Base-by-base conservation (phyloP, 2,329 filamentous ascomycete genomes). In the Arthrobotrys pseudoclavata region DNA sequence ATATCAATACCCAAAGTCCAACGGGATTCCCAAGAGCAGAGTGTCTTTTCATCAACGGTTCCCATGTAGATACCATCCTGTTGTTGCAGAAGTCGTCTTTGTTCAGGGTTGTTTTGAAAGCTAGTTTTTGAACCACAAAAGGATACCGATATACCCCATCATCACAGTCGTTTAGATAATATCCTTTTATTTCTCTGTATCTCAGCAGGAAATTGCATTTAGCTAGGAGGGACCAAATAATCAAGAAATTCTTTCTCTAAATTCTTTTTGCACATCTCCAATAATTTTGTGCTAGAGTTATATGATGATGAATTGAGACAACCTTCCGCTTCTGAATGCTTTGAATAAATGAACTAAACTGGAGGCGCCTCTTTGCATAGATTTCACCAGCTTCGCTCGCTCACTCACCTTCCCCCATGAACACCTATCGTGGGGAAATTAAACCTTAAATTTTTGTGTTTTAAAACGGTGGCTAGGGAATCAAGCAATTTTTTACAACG, bases 121-220 rank as follows among this genome's bases (percentile, higher is more conserved):
- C 24, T 55, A 40, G 37, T 62, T n/a, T 63, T 63, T 29, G 7
- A 20, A 55, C n/a, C 40, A 60, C 15, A 29, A 61, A 68, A 68
- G 66, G 53, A 68, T 67, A 74, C 53, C 62, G 69, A 74, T 74
- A 74, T 74, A 74, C 69, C 69, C 68, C 55, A 57, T 57, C 52
- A 60, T 60, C 57, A 67, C 62, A 64, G 69, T 74, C 69, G 62
- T 74, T 74, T 74, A 74, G 62, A 74, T 67, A n/a, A 26, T 63
- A 47, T 48, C 13, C 13, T 63, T 53, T 50, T 50, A 18, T 60
- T 26, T 52, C 34, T 5, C 50, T 34, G 13, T 2, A 29, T 9
- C 31, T 31, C 47, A 29, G 2, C 15, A 18, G 26, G 13, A n/a
- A 20, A 24, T 40, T 60, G 31, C 42, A 60, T 60, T 42, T 60